Conservation (phyloP, 2,329 filamentous ascomycete species). For the Beauveria sp. region DNA sequence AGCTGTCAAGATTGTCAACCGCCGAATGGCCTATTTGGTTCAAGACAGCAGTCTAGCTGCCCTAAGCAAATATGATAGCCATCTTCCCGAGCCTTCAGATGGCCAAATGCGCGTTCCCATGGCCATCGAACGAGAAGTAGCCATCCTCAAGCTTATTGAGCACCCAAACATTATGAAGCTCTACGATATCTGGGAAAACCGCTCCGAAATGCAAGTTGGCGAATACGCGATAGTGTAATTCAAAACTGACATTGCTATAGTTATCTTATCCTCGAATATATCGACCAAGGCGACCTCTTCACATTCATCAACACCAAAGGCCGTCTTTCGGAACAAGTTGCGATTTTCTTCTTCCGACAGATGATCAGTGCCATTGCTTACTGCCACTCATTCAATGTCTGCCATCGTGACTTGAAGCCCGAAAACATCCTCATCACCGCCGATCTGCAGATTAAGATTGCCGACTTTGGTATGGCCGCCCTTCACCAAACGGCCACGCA, state of each 20-base stretch:
- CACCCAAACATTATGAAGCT: conserved; percentile 92
- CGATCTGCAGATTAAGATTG: conserved; percentile 76
- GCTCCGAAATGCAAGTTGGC: conserved; percentile 73
- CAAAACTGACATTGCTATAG: conserved; percentile 37
- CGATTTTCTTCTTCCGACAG: conserved; percentile 82
- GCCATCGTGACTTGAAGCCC: conserved; percentile 91
- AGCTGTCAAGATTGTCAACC: conserved; percentile 92
- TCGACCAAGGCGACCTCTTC: conserved; percentile 74
- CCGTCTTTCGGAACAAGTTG: conserved; percentile 69
- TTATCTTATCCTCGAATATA: conserved; percentile 90
- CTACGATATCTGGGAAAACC: conserved; percentile 97
- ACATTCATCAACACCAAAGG: conserved; percentile 72
- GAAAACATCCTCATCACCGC: conserved; percentile 88
- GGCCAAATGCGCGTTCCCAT: conserved; percentile 70
- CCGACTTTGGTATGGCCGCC: conserved; percentile 97
- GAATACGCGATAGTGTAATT: background rate
- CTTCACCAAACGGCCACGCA: conserved; percentile 73
- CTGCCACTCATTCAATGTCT: conserved; percentile 90
- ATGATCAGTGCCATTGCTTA: conserved; percentile 89
- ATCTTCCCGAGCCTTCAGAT: conserved; percentile 44
- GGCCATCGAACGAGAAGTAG: conserved; percentile 88
- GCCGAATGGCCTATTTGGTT: conserved; percentile 68
- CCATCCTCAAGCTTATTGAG: conserved; percentile 92
- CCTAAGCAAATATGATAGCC: conserved; percentile 66
- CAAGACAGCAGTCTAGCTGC: conserved; percentile 81